phyloP scores from a whole-genome alignment of 208 protist genomes.

The Blechomonas ayalai region DNA sequence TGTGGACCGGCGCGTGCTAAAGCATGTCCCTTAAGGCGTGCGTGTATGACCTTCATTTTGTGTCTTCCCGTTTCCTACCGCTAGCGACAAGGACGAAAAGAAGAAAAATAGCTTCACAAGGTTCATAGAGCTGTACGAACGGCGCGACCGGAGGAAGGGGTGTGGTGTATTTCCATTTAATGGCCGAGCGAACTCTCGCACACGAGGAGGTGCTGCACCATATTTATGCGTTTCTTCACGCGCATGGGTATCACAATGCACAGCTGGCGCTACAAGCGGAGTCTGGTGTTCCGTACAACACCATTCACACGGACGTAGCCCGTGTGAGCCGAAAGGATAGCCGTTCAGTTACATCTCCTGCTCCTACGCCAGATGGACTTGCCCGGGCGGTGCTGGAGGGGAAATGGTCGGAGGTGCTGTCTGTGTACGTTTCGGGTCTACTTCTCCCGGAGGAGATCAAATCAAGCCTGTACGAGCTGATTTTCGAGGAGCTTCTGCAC shows the following conservation, averaged over 20 bases:
- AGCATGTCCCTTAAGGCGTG: too few relatives aligned
- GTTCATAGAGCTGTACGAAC: too few relatives aligned
- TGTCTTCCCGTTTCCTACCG: too few relatives aligned
- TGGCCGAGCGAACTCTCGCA: constrained; percentile 28
- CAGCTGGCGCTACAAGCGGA: constrained; percentile 68
- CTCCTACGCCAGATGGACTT: constrained; percentile 20
- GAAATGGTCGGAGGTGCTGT: constrained; percentile 62
- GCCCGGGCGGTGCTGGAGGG: constrained; percentile 54
- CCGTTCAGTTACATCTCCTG: constrained; percentile 1
- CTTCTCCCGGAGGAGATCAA: constrained; percentile 64
- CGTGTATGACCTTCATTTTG: too few relatives aligned
- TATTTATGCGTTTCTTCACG: constrained; percentile 62
- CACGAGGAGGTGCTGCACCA: constrained; percentile 62
- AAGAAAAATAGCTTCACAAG: too few relatives aligned
- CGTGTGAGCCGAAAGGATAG: background rate
- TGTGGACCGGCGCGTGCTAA: too few relatives aligned
- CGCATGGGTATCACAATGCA: constrained; percentile 50
- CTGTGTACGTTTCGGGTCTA: constrained; percentile 48
- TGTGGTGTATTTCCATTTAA: background rate
- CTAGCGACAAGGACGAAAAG: too few relatives aligned
- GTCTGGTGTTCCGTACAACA: constrained; percentile 75
- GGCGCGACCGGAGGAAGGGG: too few relatives aligned
- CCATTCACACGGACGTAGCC: constrained; percentile 28
- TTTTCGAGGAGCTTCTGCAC: constrained; percentile 73
- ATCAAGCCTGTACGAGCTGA: constrained; percentile 60